Conservation (phyloP, 805 yeast genomes). For the Saccharomycopsis oosterbeekiorum region DNA sequence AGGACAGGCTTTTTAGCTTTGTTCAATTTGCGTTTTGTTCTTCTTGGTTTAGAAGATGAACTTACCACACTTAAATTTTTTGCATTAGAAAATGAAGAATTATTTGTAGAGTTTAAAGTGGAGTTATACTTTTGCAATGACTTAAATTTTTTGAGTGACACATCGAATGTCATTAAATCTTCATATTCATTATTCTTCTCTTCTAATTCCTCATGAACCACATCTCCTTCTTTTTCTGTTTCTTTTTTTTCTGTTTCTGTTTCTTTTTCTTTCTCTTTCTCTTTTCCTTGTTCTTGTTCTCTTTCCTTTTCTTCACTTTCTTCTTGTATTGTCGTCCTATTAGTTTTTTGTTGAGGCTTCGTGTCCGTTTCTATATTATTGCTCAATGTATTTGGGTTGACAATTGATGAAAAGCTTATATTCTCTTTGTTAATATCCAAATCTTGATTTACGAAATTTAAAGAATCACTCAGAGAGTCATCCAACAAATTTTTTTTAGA, state of each 20-base stretch:
- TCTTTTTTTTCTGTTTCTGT: background rate
- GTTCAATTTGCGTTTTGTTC: conserved; percentile 12
- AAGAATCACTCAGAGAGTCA: conserved; percentile 16
- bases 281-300: background rate
- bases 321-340: background rate
- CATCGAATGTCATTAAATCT: conserved; percentile 8
- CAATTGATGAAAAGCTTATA: background rate
- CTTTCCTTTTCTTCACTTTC: background rate
- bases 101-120: conserved; percentile 1
- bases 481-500: conserved; percentile 9
- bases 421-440: conserved; percentile 7
- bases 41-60: background rate
- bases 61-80: background rate
- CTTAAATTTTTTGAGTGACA: conserved; percentile 11
- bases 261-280: background rate
- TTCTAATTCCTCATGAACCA: background rate
- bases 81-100: background rate
- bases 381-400: background rate
- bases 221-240: background rate
- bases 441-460: conserved; percentile 3
- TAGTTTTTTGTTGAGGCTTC: background rate
- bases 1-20: conserved; percentile 12
- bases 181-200: conserved; percentile 11
- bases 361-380: background rate
- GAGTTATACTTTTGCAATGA: conserved; percentile 12